A percentile compares a stretch with the other conserved stretches of the same genome.
phyloP scores from a whole-genome alignment of 768 basidiomycete genomes.

The Podaxis sp. region DNA sequence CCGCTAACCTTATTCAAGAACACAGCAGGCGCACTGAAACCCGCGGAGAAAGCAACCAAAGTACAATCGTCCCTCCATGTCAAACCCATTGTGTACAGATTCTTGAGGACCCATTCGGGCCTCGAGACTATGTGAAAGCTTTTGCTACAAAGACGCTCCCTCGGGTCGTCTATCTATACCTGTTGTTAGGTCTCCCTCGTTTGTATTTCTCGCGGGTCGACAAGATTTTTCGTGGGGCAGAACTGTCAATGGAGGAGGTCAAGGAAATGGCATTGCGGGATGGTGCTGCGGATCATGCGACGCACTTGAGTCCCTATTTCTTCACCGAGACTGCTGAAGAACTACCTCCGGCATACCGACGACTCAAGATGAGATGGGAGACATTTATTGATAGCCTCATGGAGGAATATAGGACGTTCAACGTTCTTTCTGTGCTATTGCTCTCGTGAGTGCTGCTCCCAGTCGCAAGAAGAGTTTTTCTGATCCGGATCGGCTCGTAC shows the following conservation, averaged over 20 bases:
- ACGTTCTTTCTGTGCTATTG: conserved; percentile 17
- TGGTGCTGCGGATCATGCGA: neutral
- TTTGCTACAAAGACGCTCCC: conserved; percentile 19
- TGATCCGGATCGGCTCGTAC: neutral
- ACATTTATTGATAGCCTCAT: conserved; percentile 17
- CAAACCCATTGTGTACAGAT: neutral
- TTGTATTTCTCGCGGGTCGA: conserved; percentile 71
- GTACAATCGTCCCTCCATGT: neutral
- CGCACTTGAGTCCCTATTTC: neutral
- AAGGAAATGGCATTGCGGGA: conserved; percentile 35
- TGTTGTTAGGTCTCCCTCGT: conserved; percentile 61
- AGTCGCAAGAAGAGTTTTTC: neutral
- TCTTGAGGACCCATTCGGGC: neutral
- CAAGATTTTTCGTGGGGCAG: conserved; percentile 64
- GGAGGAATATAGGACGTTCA: conserved; percentile 19
- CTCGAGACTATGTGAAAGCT: neutral
- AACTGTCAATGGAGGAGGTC: conserved; percentile 61
- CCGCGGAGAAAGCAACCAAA: neutral
- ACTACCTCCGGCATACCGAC: conserved; percentile 1
- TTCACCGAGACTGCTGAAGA: neutral
- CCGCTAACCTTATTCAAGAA: too few relatives aligned
- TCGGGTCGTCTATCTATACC: conserved; percentile 32
- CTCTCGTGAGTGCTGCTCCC: conserved; percentile 14
- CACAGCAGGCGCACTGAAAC: neutral
- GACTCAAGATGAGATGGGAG: conserved; percentile 14